Evolutionary conservation across 495 filamentous ascomycete species (phyloP).

Genomic region (Neurospora pannonica): DNA sequence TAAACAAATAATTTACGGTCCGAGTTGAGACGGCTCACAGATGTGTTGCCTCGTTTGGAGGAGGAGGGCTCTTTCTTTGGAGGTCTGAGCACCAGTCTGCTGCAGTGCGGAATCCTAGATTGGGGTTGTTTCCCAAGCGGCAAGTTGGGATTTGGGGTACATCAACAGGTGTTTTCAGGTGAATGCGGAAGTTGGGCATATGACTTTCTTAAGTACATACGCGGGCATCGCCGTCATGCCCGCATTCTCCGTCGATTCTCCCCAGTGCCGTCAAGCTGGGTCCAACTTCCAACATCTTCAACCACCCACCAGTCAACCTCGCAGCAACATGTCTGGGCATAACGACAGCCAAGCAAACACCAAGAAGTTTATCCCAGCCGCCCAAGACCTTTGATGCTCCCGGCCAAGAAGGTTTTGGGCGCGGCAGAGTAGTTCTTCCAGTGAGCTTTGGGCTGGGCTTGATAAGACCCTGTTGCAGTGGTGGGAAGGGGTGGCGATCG

Average conservation of each 20-base stretch:
- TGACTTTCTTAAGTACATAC: not conserved
- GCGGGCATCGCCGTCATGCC: not conserved
- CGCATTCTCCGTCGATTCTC: not conserved
- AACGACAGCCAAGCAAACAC: conserved; percentile 17
- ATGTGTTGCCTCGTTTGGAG: not conserved
- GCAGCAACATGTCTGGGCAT: not conserved
- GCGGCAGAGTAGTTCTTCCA: not conserved
- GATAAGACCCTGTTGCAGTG: not conserved
- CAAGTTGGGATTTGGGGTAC: not conserved
- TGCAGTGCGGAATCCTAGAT: not conserved
- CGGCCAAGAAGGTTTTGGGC: not conserved
- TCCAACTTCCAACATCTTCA: not conserved
- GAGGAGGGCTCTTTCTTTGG: not conserved
- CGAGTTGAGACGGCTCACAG: not conserved
- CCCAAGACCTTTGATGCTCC: conserved; percentile 1
- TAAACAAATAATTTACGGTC: not conserved
- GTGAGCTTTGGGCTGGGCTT: not conserved
- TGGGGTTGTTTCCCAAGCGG: not conserved
- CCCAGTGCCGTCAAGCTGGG: not conserved
- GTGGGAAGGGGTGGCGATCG: not conserved
- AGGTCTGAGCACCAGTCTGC: not conserved
- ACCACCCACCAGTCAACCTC: conserved; percentile 2
- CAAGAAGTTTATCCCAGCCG: conserved; percentile 20
- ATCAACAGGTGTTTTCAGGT: not conserved
- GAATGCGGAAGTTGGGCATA: not conserved